phyloP scores from a whole-genome alignment of 2,329 filamentous ascomycete genomes.

The Cladosporium sp. region DNA sequence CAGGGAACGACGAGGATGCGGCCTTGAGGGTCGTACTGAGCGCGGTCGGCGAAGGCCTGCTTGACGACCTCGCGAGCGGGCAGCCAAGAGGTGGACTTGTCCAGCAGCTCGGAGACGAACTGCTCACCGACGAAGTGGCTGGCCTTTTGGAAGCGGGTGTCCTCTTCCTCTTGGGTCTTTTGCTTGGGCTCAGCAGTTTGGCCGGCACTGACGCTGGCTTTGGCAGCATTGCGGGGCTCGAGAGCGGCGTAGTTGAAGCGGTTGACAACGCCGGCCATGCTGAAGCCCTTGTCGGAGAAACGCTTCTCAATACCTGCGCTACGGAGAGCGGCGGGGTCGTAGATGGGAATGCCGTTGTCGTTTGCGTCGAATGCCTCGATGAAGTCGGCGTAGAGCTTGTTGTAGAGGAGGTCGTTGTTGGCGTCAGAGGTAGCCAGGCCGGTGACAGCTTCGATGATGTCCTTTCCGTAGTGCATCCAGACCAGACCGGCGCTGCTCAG shows the following conservation, averaged over 20 bases:
- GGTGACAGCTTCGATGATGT: conserved; percentile 68
- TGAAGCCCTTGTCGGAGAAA: conserved; percentile 78
- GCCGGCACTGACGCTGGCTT: conserved; percentile 18
- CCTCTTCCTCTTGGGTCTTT: conserved; percentile 64
- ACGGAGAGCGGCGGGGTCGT: conserved; percentile 65
- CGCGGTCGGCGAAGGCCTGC: conserved; percentile 66
- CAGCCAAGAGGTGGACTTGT: conserved; percentile 73
- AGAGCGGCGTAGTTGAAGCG: conserved; percentile 63
- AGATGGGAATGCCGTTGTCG: conserved; percentile 87
- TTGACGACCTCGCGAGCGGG: conserved; percentile 78
- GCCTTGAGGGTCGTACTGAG: conserved; percentile 65
- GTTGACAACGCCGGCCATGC: conserved; percentile 82
- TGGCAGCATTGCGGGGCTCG: conserved; percentile 23
- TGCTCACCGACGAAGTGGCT: conserved; percentile 82
- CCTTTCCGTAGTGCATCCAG: conserved; percentile 89
- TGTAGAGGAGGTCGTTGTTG: conserved; percentile 71
- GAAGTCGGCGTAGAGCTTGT: conserved; percentile 88
- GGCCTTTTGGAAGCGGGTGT: conserved; percentile 71
- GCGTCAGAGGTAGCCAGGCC: conserved; percentile 55
- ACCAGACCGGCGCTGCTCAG: conserved; percentile 90
- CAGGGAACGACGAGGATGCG: conserved; percentile 69
- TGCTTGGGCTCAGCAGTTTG: conserved; percentile 28
- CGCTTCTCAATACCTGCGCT: conserved; percentile 72
- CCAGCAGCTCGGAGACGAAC: conserved; percentile 75
- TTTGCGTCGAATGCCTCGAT: conserved; percentile 95